These are phyloP conservation scores for Ramalina intermedia DNA, from an alignment of 495 filamentous ascomycete species.

Conservation along the genomic window DNA sequence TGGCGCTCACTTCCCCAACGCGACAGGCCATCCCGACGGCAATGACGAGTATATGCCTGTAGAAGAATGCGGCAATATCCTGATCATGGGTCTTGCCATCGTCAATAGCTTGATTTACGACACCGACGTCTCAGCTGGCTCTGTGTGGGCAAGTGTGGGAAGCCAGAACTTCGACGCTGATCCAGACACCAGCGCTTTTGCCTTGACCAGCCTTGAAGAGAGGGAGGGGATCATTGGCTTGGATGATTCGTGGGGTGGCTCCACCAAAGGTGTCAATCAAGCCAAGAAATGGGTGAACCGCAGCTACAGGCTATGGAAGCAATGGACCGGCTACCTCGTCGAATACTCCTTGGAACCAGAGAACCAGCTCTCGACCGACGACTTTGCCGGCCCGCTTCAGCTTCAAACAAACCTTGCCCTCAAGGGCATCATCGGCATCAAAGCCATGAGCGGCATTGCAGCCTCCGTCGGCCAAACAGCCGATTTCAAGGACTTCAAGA, in stretches of 20 bases:
- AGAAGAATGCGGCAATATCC: slow-evolving; percentile 90
- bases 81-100: slow-evolving; percentile 84
- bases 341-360: slow-evolving; percentile 73
- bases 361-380: slow-evolving; percentile 86
- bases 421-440: slow-evolving; percentile 89
- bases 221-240: slow-evolving; percentile 31
- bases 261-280: slow-evolving; percentile 28
- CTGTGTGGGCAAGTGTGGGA: slow-evolving; percentile 31
- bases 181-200: slow-evolving; percentile 22
- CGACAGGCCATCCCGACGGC: slow-evolving; percentile 79
- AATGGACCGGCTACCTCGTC: slow-evolving; percentile 86
- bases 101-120: slow-evolving; percentile 67
- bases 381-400: slow-evolving; percentile 87
- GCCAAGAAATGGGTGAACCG: slow-evolving; percentile 43
- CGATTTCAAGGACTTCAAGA: slow-evolving; percentile 54
- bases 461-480: slow-evolving; percentile 48
- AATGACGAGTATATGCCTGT: slow-evolving; percentile 94
- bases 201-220: slow-evolving; percentile 27
- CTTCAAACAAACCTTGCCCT: slow-evolving; percentile 88
- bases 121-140: slow-evolving; percentile 37
- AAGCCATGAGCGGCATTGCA: slow-evolving; percentile 80
- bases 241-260: slow-evolving; percentile 40
- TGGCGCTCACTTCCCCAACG: slow-evolving; percentile 78
- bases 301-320: slow-evolving; percentile 72
- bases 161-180: slow-evolving; percentile 11